Percentiles rank a stretch among this genome's conserved stretches.
Evolutionary conservation across 2,329 filamentous ascomycete species (phyloP).

Genomic region (Xylaria sp.): DNA sequence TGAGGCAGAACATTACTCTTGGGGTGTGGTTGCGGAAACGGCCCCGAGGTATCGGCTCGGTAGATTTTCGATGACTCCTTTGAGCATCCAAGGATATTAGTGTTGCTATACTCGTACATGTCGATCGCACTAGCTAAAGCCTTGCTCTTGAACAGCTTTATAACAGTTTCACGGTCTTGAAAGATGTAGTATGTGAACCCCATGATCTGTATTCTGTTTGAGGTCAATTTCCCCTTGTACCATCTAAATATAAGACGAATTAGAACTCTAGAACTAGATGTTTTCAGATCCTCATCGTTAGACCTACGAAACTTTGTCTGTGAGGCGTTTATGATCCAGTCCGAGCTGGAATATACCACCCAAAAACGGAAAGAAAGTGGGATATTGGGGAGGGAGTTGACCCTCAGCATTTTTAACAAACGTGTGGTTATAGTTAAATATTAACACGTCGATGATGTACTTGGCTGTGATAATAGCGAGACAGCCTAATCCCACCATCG

Average conservation of each 20-base stretch:
- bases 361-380: slow-evolving; percentile 33
- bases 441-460: slow-evolving; percentile 26
- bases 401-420: slow-evolving; percentile 11
- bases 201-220: slow-evolving; percentile 32
- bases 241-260: slow-evolving; percentile 24
- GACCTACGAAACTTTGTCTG: slow-evolving; percentile 34
- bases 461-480: slow-evolving; percentile 23
- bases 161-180: slow-evolving; percentile 38
- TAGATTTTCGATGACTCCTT: slow-evolving; percentile 33
- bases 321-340: slow-evolving; percentile 28
- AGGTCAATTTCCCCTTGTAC: slow-evolving; percentile 36
- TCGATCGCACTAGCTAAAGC: slow-evolving; percentile 36
- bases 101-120: slow-evolving; percentile 36
- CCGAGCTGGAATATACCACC: slow-evolving; percentile 31
- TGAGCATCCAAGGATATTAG: slow-evolving; percentile 35
- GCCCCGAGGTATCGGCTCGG: slow-evolving; percentile 39
- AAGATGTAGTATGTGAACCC: slow-evolving; percentile 37
- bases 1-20: slow-evolving; percentile 34
- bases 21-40: slow-evolving; percentile 33
- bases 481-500: slow-evolving; percentile 3
- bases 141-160: slow-evolving; percentile 32
- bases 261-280: not conserved
- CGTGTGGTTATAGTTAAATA: slow-evolving; percentile 31
- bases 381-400: slow-evolving; percentile 29
- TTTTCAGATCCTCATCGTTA: not conserved